These are phyloP conservation scores for Multifurca ochricompacta DNA, from an alignment of 768 basidiomycete species.

Conservation along the genomic window DNA sequence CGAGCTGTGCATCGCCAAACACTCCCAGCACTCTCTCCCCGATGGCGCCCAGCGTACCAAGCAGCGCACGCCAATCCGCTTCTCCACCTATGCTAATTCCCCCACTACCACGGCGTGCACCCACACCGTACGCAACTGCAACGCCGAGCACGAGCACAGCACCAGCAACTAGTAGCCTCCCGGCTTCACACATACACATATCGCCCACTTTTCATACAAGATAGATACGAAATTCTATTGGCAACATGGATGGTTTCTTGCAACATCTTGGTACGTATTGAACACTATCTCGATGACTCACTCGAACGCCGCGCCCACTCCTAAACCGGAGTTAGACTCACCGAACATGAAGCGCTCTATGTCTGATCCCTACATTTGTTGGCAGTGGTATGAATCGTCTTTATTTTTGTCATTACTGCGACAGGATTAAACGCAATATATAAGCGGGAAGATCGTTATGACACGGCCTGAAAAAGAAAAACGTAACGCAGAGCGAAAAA, in stretches of 20 bases:
- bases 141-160: conserved; percentile 63
- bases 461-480: neutral
- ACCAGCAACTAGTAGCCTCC: conserved; percentile 47
- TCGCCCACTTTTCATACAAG: too few species aligned
- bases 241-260: too few species aligned
- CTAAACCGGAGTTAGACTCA: conserved; percentile 52
- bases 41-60: conserved; percentile 1
- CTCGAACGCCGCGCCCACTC: conserved; percentile 54
- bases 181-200: too few species aligned
- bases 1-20: neutral
- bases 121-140: conserved; percentile 47
- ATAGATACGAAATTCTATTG: too few species aligned
- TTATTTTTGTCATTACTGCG: conserved; percentile 7
- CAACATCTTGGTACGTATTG: conserved; percentile 58
- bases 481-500: neutral
- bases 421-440: conserved; percentile 4
- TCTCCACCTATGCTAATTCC: neutral
- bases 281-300: conserved; percentile 47
- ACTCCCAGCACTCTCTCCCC: neutral
- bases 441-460: conserved; percentile 1
- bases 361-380: too few species aligned
- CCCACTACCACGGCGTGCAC: conserved; percentile 1
- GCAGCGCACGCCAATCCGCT: neutral
- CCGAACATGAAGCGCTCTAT: conserved; percentile 57
- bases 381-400: neutral